phyloP scores from a whole-genome alignment of 2,329 filamentous ascomycete genomes.

The Talaromyces sp. region DNA sequence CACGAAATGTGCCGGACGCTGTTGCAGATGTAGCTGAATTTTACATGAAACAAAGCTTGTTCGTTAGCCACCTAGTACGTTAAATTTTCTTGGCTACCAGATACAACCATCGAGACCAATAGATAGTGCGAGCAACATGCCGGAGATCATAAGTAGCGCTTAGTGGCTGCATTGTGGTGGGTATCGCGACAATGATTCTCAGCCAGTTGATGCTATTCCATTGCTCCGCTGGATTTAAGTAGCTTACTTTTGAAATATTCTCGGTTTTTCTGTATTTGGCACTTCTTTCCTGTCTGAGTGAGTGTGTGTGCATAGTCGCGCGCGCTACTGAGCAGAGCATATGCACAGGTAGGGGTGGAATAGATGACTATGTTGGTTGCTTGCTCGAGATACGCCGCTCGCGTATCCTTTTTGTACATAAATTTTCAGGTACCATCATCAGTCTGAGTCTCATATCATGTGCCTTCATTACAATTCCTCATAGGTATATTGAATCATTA shows the following conservation, averaged over 20 bases:
- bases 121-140: neutral
- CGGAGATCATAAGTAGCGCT: neutral
- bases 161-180: neutral
- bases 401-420: neutral
- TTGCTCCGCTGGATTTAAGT: neutral
- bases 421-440: neutral
- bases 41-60: neutral
- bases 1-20: neutral
- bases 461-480: neutral
- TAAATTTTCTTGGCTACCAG: neutral
- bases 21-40: neutral
- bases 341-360: neutral
- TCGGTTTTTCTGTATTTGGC: neutral
- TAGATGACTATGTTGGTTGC: neutral
- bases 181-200: neutral
- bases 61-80: neutral
- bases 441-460: neutral
- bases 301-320: neutral
- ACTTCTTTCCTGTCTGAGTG: neutral
- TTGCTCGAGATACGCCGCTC: neutral
- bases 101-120: neutral
- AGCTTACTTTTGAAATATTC: neutral
- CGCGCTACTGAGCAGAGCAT: neutral
- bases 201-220: neutral
- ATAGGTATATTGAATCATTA: neutral